Conservation (phyloP, 108 stramenopile genomes). For the Conticribra weissflogii region DNA sequence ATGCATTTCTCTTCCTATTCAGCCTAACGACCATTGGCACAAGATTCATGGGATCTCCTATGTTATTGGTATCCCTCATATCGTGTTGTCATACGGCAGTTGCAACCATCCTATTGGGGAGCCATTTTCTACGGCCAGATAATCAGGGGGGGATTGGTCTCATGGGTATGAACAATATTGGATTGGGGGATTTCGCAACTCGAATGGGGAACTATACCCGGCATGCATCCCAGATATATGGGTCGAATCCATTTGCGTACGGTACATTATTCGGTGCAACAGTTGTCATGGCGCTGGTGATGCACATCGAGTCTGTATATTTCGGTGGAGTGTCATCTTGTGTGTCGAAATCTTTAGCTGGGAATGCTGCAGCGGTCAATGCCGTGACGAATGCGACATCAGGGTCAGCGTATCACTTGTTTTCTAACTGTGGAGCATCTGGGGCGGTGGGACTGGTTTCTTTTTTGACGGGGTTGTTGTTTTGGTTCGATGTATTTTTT, state of each 20-base stretch:
- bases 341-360: neutral
- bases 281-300: neutral
- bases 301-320: neutral
- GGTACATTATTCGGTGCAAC: neutral
- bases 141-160: neutral
- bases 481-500: neutral
- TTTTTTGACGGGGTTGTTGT: neutral
- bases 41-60: neutral
- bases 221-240: neutral
- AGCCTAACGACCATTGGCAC: neutral
- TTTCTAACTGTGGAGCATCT: neutral
- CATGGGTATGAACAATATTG: neutral
- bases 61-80: neutral
- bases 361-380: neutral
- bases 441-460: neutral
- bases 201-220: neutral
- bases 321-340: neutral
- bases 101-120: neutral
- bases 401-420: neutral
- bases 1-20: neutral
- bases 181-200: neutral
- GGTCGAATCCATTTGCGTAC: neutral
- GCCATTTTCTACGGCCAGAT: neutral
- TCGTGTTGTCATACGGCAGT: neutral
- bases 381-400: neutral